Conservation (phyloP, 345 rosid genomes). For the Lumnitzera racemosa region DNA sequence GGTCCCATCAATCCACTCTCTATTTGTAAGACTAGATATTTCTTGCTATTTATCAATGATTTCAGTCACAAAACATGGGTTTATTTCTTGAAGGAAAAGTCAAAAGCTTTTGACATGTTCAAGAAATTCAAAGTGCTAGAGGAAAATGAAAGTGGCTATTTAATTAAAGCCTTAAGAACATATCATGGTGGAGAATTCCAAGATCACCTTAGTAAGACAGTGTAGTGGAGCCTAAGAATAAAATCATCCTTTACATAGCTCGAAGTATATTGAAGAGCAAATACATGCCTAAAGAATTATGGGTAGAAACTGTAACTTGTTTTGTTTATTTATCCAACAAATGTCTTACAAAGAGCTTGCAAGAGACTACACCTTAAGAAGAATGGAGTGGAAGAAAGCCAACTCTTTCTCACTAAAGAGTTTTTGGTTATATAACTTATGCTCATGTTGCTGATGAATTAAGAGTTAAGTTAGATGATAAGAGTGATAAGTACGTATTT, state of each 20-base stretch:
- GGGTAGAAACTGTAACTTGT: constrained; percentile 1
- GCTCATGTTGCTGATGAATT: background rate
- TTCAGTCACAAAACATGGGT: background rate
- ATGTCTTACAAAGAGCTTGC: background rate
- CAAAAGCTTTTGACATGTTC: background rate
- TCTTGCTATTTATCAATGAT: background rate
- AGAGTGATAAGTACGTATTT: background rate
- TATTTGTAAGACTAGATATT: background rate
- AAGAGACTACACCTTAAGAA: background rate
- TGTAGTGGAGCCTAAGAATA: background rate
- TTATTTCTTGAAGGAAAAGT: background rate
- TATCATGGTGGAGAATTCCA: constrained; percentile 1
- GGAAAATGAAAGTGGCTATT: background rate
- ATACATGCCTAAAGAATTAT: background rate
- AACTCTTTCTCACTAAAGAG: too few relatives aligned
- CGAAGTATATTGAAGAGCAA: constrained; percentile 4
- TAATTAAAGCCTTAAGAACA: background rate
- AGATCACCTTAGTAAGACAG: constrained; percentile 3
- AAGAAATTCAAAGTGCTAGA: background rate
- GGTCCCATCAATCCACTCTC: background rate
- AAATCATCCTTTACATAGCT: background rate
- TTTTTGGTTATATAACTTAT: too few relatives aligned
- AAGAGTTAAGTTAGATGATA: background rate
- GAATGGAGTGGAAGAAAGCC: background rate
- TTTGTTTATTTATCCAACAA: background rate